A percentile compares a stretch with the other conserved stretches of the same genome.
These are phyloP conservation scores for Babesia caballi DNA, from an alignment of 169 alveolate genomes.

Conservation along the genomic window DNA sequence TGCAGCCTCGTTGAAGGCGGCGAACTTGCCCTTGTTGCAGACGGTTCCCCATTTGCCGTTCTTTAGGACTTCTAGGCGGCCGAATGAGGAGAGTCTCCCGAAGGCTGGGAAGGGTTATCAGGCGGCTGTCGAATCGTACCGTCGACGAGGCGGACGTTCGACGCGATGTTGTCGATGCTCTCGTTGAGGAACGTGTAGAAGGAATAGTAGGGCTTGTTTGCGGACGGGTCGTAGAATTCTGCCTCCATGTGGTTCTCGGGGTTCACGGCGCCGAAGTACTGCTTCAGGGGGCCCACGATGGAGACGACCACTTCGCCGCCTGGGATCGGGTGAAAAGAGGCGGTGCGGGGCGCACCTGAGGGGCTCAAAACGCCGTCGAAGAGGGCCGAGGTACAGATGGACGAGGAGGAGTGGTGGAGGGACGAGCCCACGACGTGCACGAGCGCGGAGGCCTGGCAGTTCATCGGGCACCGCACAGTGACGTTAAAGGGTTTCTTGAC, in stretches of 20 bases:
- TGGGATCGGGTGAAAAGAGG: not conserved
- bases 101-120: conserved; percentile 14
- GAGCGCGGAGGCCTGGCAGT: conserved; percentile 76
- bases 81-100: conserved; percentile 80
- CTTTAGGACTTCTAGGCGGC: conserved; percentile 78
- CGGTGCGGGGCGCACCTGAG: conserved; percentile 47
- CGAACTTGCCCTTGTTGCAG: conserved; percentile 74
- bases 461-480: conserved; percentile 82
- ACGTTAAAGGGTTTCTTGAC: conserved; percentile 61
- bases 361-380: conserved; percentile 84
- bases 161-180: conserved; percentile 83
- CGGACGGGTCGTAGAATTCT: conserved; percentile 60
- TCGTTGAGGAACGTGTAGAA: conserved; percentile 63
- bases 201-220: conserved; percentile 49
- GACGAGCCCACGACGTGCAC: conserved; percentile 80
- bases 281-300: conserved; percentile 70
- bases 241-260: conserved; percentile 26
- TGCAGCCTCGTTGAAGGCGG: conserved; percentile 73
- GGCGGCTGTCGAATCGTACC: conserved; percentile 51
- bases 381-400: conserved; percentile 85
- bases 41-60: conserved; percentile 79
- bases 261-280: conserved; percentile 67
- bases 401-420: conserved; percentile 83
- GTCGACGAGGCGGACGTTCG: conserved; percentile 85
- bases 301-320: conserved; percentile 85